Evolutionary conservation across 768 basidiomycete species (phyloP), one percentile per base, ranked within the genome.

Genomic region (Russula virescens): DNA sequence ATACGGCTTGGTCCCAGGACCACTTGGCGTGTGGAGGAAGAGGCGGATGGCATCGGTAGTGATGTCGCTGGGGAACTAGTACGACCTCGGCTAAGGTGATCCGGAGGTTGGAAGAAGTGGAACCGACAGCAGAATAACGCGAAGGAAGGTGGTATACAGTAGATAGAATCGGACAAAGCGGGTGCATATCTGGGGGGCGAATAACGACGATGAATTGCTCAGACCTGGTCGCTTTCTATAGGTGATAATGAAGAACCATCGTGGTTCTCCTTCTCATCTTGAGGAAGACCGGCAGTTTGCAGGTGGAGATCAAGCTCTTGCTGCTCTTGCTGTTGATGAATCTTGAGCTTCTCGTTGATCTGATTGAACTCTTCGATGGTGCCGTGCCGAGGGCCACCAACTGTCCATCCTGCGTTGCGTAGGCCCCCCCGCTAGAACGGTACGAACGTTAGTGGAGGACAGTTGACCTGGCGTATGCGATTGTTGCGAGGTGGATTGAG

Each of bases 341-440:
- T 28, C 61, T 65, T 56, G 35, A 65, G 46, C 38, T 61, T 53
- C 50, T 80, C 79, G 48, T 73, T 73, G 43, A 77, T 62, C 35
- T 66, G 61, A 18, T 66, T 66, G 18, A 72, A 65, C 21, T 77
- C 72, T 35, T 77, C 75, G 31, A 75, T 71, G 16, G 76, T 77
- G 60, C 75, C 62, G 45, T 77, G 75, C 48, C 75, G 76, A 46
- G 75, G 73, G 31, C 73, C 68, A 45, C 67, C 71, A 26, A 75
- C 55, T 61, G 74, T 71, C 31, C 77, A 74, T 31, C 70, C 73
- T 16, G 75, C 71, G 23, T 72, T 67, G 46, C 73, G 75, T 23
- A 75, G 69, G 9, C 75, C 73, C 18, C n/a, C 64, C 66, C 3
- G 66, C 51, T 69, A 73, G n/a, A 58, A 66, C n/a, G 28, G 35